Evolutionary conservation across 2,329 filamentous ascomycete genomes (phyloP).

Genomic region (Thielaviopsis punctulata): DNA sequence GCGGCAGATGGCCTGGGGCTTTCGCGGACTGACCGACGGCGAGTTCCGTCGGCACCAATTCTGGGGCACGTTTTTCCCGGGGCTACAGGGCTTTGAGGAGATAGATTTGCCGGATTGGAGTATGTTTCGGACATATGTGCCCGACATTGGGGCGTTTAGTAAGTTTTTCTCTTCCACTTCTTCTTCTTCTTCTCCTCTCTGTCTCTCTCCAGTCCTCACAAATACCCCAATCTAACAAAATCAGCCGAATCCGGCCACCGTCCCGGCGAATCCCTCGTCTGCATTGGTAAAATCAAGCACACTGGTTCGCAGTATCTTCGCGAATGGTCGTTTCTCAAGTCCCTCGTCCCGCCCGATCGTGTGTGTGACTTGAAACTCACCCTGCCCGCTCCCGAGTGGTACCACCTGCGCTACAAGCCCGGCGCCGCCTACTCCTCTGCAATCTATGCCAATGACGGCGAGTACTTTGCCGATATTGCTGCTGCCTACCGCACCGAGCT

Average conservation of each 20-base stretch:
- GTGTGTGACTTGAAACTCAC: slow-evolving; percentile 51
- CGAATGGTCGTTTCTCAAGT: slow-evolving; percentile 23
- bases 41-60: slow-evolving; percentile 42
- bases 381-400: slow-evolving; percentile 49
- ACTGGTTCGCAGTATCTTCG: slow-evolving; percentile 25
- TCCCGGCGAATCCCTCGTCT: slow-evolving; percentile 22
- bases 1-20: slow-evolving; percentile 44
- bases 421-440: slow-evolving; percentile 34
- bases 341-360: slow-evolving; percentile 35
- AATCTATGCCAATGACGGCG: slow-evolving; percentile 33
- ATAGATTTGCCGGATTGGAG: slow-evolving; percentile 24
- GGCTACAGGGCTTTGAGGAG: slow-evolving; percentile 23
- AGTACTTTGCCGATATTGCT: slow-evolving; percentile 40
- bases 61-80: slow-evolving; percentile 31
- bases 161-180: background rate
- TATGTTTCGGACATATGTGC: slow-evolving; percentile 21
- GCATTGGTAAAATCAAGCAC: slow-evolving; percentile 26
- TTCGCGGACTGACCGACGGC: slow-evolving; percentile 48
- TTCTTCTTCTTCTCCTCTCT: background rate
- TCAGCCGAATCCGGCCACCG: slow-evolving; percentile 14
- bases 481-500: slow-evolving; percentile 38
- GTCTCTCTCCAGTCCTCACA: background rate
- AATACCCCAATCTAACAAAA: too few species aligned
- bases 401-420: slow-evolving; percentile 36
- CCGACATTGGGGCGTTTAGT: slow-evolving; percentile 22